Evolutionary conservation across 371 early-diverging fungal genomes (phyloP), one percentile per base, ranked within the genome.

Genomic region (Syncephalastrum racemosum): DNA sequence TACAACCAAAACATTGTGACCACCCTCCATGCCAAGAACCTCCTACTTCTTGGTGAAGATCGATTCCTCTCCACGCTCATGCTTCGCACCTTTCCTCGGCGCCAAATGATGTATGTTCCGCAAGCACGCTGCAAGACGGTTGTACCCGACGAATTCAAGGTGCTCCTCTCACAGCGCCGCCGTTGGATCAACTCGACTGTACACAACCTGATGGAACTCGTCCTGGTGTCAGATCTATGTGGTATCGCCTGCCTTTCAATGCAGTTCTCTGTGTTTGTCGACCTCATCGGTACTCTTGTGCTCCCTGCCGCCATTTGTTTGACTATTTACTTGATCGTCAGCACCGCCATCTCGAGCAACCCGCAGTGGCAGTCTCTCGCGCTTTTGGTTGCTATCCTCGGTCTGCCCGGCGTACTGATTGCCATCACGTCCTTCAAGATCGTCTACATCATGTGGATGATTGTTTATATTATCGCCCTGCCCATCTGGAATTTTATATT

Each of bases 401-500:
- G 92, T 45, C 66, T 92, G 22, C 97, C 95, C 4, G 94, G 90
- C 7, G 64, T 96, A 16, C 77, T 97, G 27, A 92, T 99, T 59
- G 76, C 91, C 13, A 60, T 96, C 47, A 96, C 96, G 0, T 90
- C 94, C 13, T 80, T 87, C 46, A 85, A 91, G 53, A 47, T 91
- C 18, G 69, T 87, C 40, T 97, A 96, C 70, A 66, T 91, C 12
- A 43, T 75, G 22, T 95, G 92, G 91, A 84, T 93, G 80, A 24
- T 87, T 36, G 59, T 86, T 4, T 86, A 82, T 56, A 54, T 87
- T 27, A 50, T 72, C 24, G 90, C 93, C 22, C 70, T 96, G 16
- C 97, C 97, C 6, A 82, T 99, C 7, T 99, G 99, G 99, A 96
- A 97, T 73, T 83, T 93, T 62, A 67, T 94, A 2, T 81, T 98